Evolutionary conservation across 768 basidiomycete species (phyloP).

Genomic region (Psilocybe subaeruginosa): DNA sequence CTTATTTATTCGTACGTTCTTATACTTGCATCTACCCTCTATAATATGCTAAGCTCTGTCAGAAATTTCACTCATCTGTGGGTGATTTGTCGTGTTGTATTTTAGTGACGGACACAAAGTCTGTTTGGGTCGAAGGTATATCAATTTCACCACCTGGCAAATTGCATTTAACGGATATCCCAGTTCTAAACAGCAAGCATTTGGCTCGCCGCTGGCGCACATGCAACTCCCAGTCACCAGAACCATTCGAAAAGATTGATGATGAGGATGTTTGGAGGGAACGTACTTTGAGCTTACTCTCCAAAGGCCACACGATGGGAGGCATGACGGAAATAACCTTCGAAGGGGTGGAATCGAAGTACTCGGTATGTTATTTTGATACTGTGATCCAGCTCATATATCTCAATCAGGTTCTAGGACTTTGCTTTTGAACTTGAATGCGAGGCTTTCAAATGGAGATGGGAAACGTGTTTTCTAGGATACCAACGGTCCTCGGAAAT

Average conservation of each 20-base stretch:
- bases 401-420: constrained; percentile 49
- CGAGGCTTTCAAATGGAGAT: constrained; percentile 73
- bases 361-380: constrained; percentile 35
- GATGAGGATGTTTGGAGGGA: constrained; percentile 70
- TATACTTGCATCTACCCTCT: constrained; percentile 7
- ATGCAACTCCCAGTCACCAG: constrained; percentile 48
- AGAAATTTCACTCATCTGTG: constrained; percentile 69
- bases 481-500: constrained; percentile 69
- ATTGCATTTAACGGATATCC: not conserved
- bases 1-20: constrained; percentile 72
- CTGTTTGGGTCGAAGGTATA: constrained; percentile 76
- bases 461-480: constrained; percentile 73
- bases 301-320: constrained; percentile 64
- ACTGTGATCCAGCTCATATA: not conserved
- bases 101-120: constrained; percentile 74
- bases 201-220: constrained; percentile 73
- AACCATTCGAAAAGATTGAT: constrained; percentile 29
- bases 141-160: not conserved
- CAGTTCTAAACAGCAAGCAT: constrained; percentile 59
- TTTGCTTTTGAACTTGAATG: constrained; percentile 63
- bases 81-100: constrained; percentile 62
- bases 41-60: constrained; percentile 11
- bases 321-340: constrained; percentile 60
- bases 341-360: constrained; percentile 58
- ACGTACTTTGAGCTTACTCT: constrained; percentile 53